Percentiles rank a stretch among this genome's conserved stretches.
phyloP scores from a whole-genome alignment of 1,284 basidiomycete species.

The Puccinia triticina region DNA sequence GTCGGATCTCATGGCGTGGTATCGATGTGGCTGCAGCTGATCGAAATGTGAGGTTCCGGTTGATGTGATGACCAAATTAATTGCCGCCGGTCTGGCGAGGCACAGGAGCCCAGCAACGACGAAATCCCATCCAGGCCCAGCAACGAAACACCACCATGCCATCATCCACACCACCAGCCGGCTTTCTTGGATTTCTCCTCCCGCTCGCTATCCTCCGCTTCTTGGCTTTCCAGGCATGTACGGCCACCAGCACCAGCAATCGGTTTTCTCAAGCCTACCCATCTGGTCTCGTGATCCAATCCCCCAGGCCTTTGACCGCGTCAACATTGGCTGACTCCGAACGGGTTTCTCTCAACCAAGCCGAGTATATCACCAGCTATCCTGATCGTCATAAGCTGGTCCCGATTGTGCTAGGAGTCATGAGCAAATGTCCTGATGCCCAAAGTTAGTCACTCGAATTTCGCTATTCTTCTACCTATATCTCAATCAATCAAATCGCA shows the following conservation, averaged over 20 bases:
- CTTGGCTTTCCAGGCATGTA: neutral
- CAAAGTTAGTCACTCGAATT: slow-evolving; percentile 23
- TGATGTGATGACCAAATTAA: too few relatives aligned
- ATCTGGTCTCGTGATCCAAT: neutral
- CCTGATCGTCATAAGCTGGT: slow-evolving; percentile 48
- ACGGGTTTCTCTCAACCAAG: slow-evolving; percentile 12
- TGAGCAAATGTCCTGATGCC: slow-evolving; percentile 54
- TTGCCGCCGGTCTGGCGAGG: too few relatives aligned
- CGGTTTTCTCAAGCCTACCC: neutral
- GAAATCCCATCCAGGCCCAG: too few relatives aligned
- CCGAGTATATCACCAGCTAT: neutral
- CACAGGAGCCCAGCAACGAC: too few relatives aligned
- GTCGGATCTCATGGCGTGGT: too few relatives aligned
- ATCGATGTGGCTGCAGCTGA: too few relatives aligned
- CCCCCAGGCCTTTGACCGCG: neutral
- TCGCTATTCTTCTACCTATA: neutral
- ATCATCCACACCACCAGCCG: neutral
- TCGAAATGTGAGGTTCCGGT: too few relatives aligned
- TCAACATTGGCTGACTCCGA: slow-evolving; percentile 30
- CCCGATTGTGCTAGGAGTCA: slow-evolving; percentile 53
- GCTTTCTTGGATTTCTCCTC: slow-evolving; percentile 1
- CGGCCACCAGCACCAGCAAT: neutral
- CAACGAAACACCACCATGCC: too few relatives aligned
- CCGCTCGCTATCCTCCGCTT: neutral
- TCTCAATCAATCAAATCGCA: neutral